Conservation (phyloP, 495 filamentous ascomycete species). For the Podospora didyma region DNA sequence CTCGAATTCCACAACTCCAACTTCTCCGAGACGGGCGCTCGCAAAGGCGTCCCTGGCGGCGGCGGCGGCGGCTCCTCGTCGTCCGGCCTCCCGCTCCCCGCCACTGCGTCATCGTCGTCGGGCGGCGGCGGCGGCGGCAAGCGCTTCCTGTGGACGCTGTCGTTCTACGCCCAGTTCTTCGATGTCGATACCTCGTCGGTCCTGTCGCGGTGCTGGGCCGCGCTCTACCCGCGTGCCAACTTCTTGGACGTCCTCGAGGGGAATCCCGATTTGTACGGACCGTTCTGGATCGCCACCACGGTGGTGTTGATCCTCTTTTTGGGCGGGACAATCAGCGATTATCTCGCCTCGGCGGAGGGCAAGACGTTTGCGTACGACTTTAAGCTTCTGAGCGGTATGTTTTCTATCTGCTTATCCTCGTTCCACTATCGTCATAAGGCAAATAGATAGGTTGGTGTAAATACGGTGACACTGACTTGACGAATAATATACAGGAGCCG, state of each 20-base stretch:
- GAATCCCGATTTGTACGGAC: slow-evolving; percentile 93
- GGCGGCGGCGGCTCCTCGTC: slow-evolving; percentile 39
- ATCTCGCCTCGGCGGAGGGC: slow-evolving; percentile 53
- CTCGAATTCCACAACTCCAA: slow-evolving; percentile 95
- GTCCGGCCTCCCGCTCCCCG: slow-evolving; percentile 54
- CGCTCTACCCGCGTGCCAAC: slow-evolving; percentile 83
- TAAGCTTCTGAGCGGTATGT: slow-evolving; percentile 64
- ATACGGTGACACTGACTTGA: too few species aligned
- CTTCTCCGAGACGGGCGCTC: slow-evolving; percentile 50
- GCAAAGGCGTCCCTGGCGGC: slow-evolving; percentile 39
- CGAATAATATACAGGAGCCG: slow-evolving; percentile 57
- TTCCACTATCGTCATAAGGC: background rate
- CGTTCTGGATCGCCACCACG: slow-evolving; percentile 98
- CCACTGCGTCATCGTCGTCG: slow-evolving; percentile 41
- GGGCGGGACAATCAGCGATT: slow-evolving; percentile 90
- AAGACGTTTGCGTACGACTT: slow-evolving; percentile 76
- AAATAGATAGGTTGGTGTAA: too few species aligned
- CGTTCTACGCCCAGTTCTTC: slow-evolving; percentile 97
- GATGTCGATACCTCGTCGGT: slow-evolving; percentile 93
- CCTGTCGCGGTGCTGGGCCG: slow-evolving; percentile 72
- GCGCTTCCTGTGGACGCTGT: slow-evolving; percentile 84
- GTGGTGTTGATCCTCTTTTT: slow-evolving; percentile 94
- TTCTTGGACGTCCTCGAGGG: slow-evolving; percentile 95
- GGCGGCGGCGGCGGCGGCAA: slow-evolving; percentile 50
- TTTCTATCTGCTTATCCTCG: background rate